Evolutionary conservation across 2,329 filamentous ascomycete species (phyloP), one percentile per base, ranked within the genome.

Genomic region (Ophiostoma triangulosporum): DNA sequence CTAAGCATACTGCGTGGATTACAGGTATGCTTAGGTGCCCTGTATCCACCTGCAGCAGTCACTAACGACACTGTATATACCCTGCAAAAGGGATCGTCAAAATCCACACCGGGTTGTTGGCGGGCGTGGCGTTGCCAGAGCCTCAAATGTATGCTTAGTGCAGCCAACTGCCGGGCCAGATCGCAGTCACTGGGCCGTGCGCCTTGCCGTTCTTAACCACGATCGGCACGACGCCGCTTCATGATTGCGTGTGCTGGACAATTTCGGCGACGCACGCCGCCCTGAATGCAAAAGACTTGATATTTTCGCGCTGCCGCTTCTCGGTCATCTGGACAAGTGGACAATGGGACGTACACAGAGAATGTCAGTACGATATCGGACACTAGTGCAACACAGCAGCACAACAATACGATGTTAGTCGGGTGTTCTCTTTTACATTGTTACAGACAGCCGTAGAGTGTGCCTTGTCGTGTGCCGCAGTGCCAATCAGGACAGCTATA

Each of bases 91-190:
- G 46, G 29, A 48, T 48, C 46, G 46, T 48, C 46, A 33, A 48
- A 48, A 22, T 48, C 46, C 46, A 48, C 29, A 48, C 46, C 17
- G 46, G 9, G 17, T 48, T 48, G 11, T 29, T 29, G 15, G 22
- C 46, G 2, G 29, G 27, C 70, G 62, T 32, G 69, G 68, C 20
- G 66, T 62, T 27, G 66, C 59, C 53, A 73, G 57, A 12, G 68
- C 62, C 60, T 73, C 69, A 4, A 72, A 57, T n/a, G n/a, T n/a
- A n/a, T n/a, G n/a, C n/a, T 15, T 66, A 67, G 48, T 73, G 70
- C 53, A 71, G 62, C n/a, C 67, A 67, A 38, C 66, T 69, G 3
- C 71, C 70, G 0, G 70, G 70, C 69, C 70, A 72, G 26, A 72
- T 59, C 1, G 67, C 70, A 12, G 66, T 64, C 40, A 73, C 63